Evolutionary conservation across 2,329 filamentous ascomycete species (phyloP), one percentile per base, ranked within the genome.

Genomic region (Paecilomyces niveus): DNA sequence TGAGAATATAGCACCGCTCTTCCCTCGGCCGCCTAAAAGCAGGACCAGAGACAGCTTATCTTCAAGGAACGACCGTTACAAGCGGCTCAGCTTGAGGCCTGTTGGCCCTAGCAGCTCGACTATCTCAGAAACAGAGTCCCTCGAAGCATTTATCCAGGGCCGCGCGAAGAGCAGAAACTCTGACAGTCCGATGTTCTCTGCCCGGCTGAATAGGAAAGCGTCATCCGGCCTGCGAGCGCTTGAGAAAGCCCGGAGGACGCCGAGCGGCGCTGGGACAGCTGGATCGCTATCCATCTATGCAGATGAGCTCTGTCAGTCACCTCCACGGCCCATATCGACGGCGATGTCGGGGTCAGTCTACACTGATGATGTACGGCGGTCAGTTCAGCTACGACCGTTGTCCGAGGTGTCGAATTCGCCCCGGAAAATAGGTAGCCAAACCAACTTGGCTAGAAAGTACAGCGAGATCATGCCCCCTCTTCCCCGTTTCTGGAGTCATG

Each of bases 101-200:
- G 67, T 73, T 9, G 69, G 72, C 18, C 70, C 63, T 3, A 68
- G 68, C 54, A 67, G 64, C 39, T 64, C 68, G 5, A 68, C 65
- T 13, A 63, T 69, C 35, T 73, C 72, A 7, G 72, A 74, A 54
- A 64, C 68, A 1, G 72, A 73, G 54, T 74, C 72, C 6, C 59
- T 75, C 10, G 72, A 74, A 55, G 72, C 72, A 3, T 75, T 75
- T 57, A 71, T 75, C 13, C 72, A 75, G 58, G 69, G 65, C 51
- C 71, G 72, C 3, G 72, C 72, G 50, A 74, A 72, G 55, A 64
- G 67, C 55, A 70, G 72, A 57, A 74, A 74, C 59, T 74, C 72
- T 2, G 64, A 70, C 31, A 75, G 74, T 54, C 72, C 72, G 2
- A 59, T 74, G 52, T 74, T 75, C 58, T 72, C 72, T 2, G 70